phyloP scores from a whole-genome alignment of 345 rosid species.

The Syzygium grande region DNA sequence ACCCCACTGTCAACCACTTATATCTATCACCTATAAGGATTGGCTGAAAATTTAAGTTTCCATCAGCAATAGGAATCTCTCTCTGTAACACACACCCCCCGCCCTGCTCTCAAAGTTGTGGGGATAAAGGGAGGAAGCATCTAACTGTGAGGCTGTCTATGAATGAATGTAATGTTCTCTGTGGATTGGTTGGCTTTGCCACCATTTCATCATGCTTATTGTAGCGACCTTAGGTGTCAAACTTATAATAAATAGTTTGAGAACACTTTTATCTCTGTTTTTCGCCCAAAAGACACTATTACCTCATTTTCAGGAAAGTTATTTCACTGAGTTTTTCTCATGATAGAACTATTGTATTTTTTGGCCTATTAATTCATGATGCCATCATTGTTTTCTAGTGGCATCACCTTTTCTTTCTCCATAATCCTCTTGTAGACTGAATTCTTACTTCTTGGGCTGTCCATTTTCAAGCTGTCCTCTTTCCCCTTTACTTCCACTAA shows the following conservation, averaged over 20 bases:
- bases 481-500: background rate
- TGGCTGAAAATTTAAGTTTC: background rate
- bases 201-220: background rate
- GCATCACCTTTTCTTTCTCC: background rate
- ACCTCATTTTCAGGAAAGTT: background rate
- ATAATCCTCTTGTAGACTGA: background rate
- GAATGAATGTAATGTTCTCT: background rate
- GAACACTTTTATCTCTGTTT: background rate
- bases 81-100: background rate
- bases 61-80: background rate
- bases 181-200: background rate
- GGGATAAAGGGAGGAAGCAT: background rate
- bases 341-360: background rate
- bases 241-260: background rate
- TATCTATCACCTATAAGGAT: background rate
- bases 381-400: background rate
- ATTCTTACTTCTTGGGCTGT: background rate
- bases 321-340: background rate
- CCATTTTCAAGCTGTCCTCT: background rate
- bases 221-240: no score
- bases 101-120: background rate
- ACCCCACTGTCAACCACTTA: background rate
- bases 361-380: background rate
- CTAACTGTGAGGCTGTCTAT: background rate
- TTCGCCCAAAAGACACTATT: background rate